Percentiles rank a stretch among this genome's conserved stretches.
phyloP scores from a whole-genome alignment of 805 yeast genomes.

The Yarrowia divulgata region DNA sequence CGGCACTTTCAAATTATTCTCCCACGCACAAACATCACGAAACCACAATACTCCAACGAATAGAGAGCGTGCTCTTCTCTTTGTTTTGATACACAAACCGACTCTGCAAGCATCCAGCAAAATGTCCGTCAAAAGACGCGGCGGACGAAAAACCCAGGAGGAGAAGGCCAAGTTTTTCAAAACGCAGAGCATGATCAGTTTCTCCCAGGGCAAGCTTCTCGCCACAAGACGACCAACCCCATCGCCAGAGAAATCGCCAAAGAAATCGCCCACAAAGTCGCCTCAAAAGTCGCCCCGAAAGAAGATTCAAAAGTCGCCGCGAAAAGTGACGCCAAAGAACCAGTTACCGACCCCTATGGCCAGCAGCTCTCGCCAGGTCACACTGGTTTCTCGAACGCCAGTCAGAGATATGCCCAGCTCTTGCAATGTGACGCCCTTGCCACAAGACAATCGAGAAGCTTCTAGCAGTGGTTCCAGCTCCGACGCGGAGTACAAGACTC shows the following conservation, averaged over 20 bases:
- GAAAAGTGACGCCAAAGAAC: neutral
- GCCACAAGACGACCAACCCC: neutral
- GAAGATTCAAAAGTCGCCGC: neutral
- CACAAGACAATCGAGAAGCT: neutral
- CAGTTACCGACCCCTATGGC: neutral
- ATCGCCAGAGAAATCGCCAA: neutral
- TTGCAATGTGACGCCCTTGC: neutral
- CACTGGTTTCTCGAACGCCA: neutral
- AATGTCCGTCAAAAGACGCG: neutral
- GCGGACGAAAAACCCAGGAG: neutral
- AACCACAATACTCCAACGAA: neutral
- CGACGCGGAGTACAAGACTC: neutral
- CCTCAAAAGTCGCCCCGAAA: neutral
- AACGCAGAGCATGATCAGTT: neutral
- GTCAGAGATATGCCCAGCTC: neutral
- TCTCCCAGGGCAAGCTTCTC: neutral
- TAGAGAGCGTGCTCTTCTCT: neutral
- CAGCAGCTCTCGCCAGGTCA: neutral
- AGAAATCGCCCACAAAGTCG: neutral
- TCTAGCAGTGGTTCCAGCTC: neutral
- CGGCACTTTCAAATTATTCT: neutral
- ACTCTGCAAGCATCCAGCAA: neutral
- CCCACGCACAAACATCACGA: slow-evolving; percentile 4
- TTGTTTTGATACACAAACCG: neutral
- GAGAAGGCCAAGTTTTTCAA: neutral